Evolutionary conservation across 495 filamentous ascomycete genomes (phyloP).

Genomic region (Aspergillus olivimuriae): DNA sequence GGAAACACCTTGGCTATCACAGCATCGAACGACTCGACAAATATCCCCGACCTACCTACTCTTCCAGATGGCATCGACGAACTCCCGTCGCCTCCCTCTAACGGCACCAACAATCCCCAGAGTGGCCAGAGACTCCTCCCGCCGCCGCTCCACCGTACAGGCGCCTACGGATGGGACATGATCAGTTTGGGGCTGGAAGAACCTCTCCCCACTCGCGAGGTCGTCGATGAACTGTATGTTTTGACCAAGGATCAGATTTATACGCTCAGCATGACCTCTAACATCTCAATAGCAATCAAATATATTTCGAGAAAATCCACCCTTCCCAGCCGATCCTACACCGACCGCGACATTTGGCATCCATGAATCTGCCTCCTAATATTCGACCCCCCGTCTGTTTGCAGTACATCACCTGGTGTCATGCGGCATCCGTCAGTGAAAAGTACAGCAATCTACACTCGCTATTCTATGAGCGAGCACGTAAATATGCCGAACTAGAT

Average conservation of each 20-base stretch:
- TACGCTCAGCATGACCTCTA: constrained; percentile 2
- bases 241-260: neutral
- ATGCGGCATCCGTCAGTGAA: constrained; percentile 75
- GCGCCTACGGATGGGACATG: constrained; percentile 75
- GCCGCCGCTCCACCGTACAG: constrained; percentile 27
- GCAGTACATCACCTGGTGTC: constrained; percentile 90
- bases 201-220: constrained; percentile 78
- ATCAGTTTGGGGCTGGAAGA: constrained; percentile 90
- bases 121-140: constrained; percentile 14
- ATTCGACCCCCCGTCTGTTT: constrained; percentile 83
- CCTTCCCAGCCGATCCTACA: constrained; percentile 83
- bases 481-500: constrained; percentile 84
- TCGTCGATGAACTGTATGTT: constrained; percentile 82
- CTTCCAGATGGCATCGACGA: constrained; percentile 17
- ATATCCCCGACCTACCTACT: constrained; percentile 21
- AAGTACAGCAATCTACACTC: constrained; percentile 71
- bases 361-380: constrained; percentile 76
- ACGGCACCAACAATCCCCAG: constrained; percentile 20
- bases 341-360: constrained; percentile 74
- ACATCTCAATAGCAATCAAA: constrained; percentile 50
- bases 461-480: constrained; percentile 78
- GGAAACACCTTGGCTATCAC: constrained; percentile 19
- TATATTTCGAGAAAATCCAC: constrained; percentile 89
- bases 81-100: constrained; percentile 18
- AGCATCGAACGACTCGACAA: constrained; percentile 17